Percentiles rank a stretch among this genome's conserved stretches.
These are phyloP conservation scores for Isatis lusitanica DNA, from an alignment of 441 rosid species.

Conservation along the genomic window DNA sequence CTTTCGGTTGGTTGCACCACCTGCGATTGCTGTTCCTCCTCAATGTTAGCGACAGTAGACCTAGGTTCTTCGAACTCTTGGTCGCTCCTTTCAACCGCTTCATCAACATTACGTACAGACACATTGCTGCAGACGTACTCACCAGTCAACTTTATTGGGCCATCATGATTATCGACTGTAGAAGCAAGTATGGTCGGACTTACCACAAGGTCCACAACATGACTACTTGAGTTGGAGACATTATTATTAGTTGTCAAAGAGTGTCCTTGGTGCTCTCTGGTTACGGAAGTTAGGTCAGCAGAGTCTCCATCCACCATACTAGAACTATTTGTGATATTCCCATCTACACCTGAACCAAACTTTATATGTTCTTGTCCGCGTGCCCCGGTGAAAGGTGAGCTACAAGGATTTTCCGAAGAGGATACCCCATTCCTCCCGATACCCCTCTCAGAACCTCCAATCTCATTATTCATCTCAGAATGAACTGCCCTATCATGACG, in stretches of 20 bases:
- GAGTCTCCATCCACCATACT: slow-evolving; percentile 29
- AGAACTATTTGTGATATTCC: slow-evolving; percentile 29
- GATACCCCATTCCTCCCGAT: slow-evolving; percentile 26
- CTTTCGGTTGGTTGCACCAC: slow-evolving; percentile 23
- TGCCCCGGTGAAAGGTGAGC: slow-evolving; percentile 22
- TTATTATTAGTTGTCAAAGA: slow-evolving; percentile 29
- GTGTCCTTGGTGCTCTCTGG: slow-evolving; percentile 36
- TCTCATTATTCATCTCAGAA: slow-evolving; percentile 33
- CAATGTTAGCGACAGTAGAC: slow-evolving; percentile 21
- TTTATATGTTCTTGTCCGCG: slow-evolving; percentile 29
- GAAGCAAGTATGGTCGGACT: slow-evolving; percentile 33
- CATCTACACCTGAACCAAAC: slow-evolving; percentile 16
- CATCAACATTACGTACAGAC: slow-evolving; percentile 33
- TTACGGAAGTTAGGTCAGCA: slow-evolving; percentile 31
- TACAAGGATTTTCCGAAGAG: slow-evolving; percentile 10
- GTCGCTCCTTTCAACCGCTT: slow-evolving; percentile 32
- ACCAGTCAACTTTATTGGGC: slow-evolving; percentile 26
- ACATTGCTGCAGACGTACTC: slow-evolving; percentile 21
- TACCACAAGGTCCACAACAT: slow-evolving; percentile 6
- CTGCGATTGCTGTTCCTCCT: slow-evolving; percentile 28
- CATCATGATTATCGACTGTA: slow-evolving; percentile 28
- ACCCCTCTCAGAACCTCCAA: slow-evolving; percentile 29
- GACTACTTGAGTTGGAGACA: slow-evolving; percentile 19
- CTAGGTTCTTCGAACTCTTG: slow-evolving; percentile 35
- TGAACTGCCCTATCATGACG: slow-evolving; percentile 21